Conservation (phyloP, 2,329 filamentous ascomycete genomes). For the Magnaporthiopsis rhizophila region DNA sequence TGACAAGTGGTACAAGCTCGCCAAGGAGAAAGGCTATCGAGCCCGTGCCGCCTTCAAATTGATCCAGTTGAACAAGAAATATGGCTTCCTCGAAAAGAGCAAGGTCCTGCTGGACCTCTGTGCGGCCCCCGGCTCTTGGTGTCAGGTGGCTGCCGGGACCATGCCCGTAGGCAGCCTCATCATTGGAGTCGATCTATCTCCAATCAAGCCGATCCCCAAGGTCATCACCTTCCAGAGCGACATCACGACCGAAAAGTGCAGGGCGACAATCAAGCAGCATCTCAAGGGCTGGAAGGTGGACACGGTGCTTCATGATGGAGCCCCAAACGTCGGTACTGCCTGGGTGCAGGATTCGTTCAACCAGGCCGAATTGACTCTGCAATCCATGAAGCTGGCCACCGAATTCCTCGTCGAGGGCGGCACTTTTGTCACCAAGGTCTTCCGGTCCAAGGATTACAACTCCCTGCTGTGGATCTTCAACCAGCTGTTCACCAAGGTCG, state of each 20-base stretch:
- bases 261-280: slow-evolving; percentile 79
- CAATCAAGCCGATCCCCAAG: slow-evolving; percentile 91
- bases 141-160: slow-evolving; percentile 88
- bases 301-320: slow-evolving; percentile 91
- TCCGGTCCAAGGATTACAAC: slow-evolving; percentile 95
- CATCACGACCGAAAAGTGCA: slow-evolving; percentile 94
- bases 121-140: slow-evolving; percentile 94
- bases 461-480: slow-evolving; percentile 95
- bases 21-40: slow-evolving; percentile 96
- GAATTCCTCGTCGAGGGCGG: slow-evolving; percentile 87
- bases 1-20: slow-evolving; percentile 98
- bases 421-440: slow-evolving; percentile 95
- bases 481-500: slow-evolving; percentile 89
- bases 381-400: slow-evolving; percentile 86
- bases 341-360: slow-evolving; percentile 99
- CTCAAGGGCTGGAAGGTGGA: slow-evolving; percentile 96
- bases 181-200: slow-evolving; percentile 85
- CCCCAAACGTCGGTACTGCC: slow-evolving; percentile 93
- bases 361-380: slow-evolving; percentile 85
- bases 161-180: slow-evolving; percentile 90
- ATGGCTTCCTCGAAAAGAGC: slow-evolving; percentile 94
- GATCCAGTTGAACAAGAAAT: slow-evolving; percentile 98
- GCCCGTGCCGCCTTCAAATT: slow-evolving; percentile 96
- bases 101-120: slow-evolving; percentile 96
- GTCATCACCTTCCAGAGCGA: slow-evolving; percentile 96